Base-by-base conservation (phyloP, 169 alveolate genomes). In the Theileria annulata region DNA sequence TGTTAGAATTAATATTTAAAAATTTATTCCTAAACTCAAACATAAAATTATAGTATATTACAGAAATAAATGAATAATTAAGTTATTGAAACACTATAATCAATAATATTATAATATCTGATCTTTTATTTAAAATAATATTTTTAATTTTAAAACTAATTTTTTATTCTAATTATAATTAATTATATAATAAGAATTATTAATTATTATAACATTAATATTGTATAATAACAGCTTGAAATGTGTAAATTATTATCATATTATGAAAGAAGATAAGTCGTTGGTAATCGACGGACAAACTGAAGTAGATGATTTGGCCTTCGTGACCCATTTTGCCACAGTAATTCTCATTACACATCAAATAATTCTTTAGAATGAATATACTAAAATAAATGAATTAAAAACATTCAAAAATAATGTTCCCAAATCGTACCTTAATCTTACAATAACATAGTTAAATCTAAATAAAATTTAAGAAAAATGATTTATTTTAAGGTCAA, bases 311-410 rank as follows among this genome's bases (percentile, higher is more conserved):
- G 90, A 84, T 69, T 47, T 84, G 64, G 74, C 86, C 72, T 77
- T 84, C 25, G 90, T 84, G 25, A 47, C 79, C 59, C 90, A 84
- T 83, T 74, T 84, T 42, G 90, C 90, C 63, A 70, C 77, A 64
- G 90, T 84, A 77, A 15, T 70, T 51, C 21, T 17, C 30, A 17
- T 25, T 64, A 35, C 37, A 21, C 30, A 19, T 23, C 56, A 35
- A 25, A 31, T 27, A 21, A 64, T 42, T 35, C n/a, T 68, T 21
- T 25, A 68, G 76, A 23, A 21, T 17, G 76, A 68, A 68, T 48
- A 49, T 48, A 42, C 42, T 31, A 42, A 28, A 42, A 68, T 68
- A 0, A 31, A 68, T n/a, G 76, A 68, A 27, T 23, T 68, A 68
- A 49, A 68, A 13, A 19, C 58, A 5, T 68, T 68, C n/a, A 68